Percentiles rank a stretch among this genome's conserved stretches.
phyloP scores from a whole-genome alignment of 176 grass and related monocot genomes.

The Zoysia japonica region DNA sequence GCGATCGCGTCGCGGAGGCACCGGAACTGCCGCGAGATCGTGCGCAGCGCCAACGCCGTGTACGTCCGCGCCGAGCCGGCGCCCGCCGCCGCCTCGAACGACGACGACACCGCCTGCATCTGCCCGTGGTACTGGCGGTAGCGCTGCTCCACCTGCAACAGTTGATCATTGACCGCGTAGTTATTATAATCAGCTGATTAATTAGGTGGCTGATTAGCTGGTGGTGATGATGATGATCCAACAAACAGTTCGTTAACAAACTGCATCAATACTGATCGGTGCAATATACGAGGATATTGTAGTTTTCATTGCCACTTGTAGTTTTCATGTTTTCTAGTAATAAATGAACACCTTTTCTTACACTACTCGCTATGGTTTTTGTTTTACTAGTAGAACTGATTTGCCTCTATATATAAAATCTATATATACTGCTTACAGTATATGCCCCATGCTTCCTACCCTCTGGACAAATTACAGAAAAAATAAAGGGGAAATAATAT shows the following conservation, averaged over 20 bases:
- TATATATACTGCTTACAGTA: too few species aligned
- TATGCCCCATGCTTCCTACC: not conserved
- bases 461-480: not conserved
- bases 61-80: conserved; percentile 76
- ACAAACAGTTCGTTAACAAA: not conserved
- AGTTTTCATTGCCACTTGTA: conserved; percentile 11
- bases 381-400: not conserved
- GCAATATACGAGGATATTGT: not conserved
- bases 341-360: not conserved
- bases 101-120: conserved; percentile 74
- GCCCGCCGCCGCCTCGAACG: conserved; percentile 73
- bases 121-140: conserved; percentile 97
- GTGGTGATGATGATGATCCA: conserved; percentile 12
- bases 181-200: not conserved
- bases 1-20: conserved; percentile 90
- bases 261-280: conserved; percentile 25
- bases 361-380: not conserved
- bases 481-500: not conserved
- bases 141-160: conserved; percentile 85
- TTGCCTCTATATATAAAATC: too few species aligned
- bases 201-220: not conserved
- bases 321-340: conserved; percentile 1
- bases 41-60: conserved; percentile 87
- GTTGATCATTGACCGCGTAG: not conserved
- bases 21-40: conserved; percentile 95